phyloP scores from a whole-genome alignment of 148 eudicot species.

The Fagopyrum tataricum region DNA sequence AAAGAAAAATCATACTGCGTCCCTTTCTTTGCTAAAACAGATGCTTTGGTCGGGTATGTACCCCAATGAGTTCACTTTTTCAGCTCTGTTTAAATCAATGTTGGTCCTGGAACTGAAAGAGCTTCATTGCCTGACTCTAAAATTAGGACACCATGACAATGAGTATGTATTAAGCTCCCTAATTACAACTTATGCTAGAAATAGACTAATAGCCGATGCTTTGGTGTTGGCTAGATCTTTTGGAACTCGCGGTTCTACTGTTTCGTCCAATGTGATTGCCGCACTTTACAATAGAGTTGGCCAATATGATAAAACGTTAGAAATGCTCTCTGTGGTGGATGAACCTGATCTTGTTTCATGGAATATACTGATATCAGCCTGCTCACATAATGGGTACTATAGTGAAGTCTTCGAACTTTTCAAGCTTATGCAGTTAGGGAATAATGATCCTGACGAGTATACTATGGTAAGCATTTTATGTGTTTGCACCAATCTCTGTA shows the following conservation, averaged over 20 bases:
- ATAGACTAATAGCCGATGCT: slow-evolving; percentile 47
- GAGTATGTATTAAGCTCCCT: slow-evolving; percentile 49
- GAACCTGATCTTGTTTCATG: slow-evolving; percentile 63
- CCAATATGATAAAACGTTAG: slow-evolving; percentile 54
- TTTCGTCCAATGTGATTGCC: slow-evolving; percentile 56
- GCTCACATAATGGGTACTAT: slow-evolving; percentile 63
- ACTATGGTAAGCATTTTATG: slow-evolving; percentile 53
- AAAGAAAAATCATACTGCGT: slow-evolving; percentile 16
- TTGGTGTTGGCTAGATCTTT: slow-evolving; percentile 29
- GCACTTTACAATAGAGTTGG: slow-evolving; percentile 53
- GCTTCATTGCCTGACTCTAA: slow-evolving; percentile 49
- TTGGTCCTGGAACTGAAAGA: slow-evolving; percentile 32
- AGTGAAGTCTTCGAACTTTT: slow-evolving; percentile 61
- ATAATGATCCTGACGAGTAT: slow-evolving; percentile 47
- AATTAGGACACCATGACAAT: slow-evolving; percentile 40
- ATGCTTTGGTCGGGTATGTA: slow-evolving; percentile 42
- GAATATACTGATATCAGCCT: slow-evolving; percentile 65
- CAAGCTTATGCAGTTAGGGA: slow-evolving; percentile 45
- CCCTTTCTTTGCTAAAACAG: slow-evolving; percentile 31
- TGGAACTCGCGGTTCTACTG: slow-evolving; percentile 28
- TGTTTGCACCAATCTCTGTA: slow-evolving; percentile 44
- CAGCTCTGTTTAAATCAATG: slow-evolving; percentile 42
- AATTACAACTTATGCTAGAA: slow-evolving; percentile 52
- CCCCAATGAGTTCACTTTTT: slow-evolving; percentile 54
- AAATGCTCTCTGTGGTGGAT: slow-evolving; percentile 37